Evolutionary conservation across 2,329 filamentous ascomycete species (phyloP).

Genomic region (Xylariales sp.): DNA sequence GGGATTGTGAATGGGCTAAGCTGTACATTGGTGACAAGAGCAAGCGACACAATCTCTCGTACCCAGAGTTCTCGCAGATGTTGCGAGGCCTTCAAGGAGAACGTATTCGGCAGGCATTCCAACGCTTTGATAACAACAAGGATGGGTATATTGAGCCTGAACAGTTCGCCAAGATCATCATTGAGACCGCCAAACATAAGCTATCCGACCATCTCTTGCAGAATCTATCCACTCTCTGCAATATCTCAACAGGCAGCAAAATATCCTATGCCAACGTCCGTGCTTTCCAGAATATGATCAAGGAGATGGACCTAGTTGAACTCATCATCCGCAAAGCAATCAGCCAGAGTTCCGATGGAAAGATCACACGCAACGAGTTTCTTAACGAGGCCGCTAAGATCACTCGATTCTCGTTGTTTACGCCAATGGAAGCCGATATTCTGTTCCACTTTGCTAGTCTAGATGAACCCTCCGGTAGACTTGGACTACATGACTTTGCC

Average conservation of each 20-base stretch:
- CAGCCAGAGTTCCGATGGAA: constrained; percentile 84
- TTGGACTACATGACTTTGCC: constrained; percentile 86
- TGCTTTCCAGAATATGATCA: constrained; percentile 97
- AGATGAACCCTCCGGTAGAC: constrained; percentile 86
- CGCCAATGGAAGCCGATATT: constrained; percentile 98
- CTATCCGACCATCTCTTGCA: constrained; percentile 94
- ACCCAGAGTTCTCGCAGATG: constrained; percentile 98
- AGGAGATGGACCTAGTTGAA: constrained; percentile 97
- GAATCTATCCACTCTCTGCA: constrained; percentile 92
- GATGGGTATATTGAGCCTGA: constrained; percentile 96
- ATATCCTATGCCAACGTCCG: constrained; percentile 98
- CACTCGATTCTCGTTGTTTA: constrained; percentile 95
- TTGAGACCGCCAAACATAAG: constrained; percentile 93
- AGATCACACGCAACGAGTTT: constrained; percentile 94
- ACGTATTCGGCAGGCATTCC: constrained; percentile 94
- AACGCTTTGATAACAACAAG: constrained; percentile 87
- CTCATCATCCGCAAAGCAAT: constrained; percentile 90
- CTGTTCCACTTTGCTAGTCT: constrained; percentile 98
- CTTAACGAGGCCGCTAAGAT: constrained; percentile 91
- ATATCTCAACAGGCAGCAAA: constrained; percentile 90
- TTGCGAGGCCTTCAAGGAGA: constrained; percentile 95
- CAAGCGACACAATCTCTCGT: constrained; percentile 90
- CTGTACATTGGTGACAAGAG: constrained; percentile 92
- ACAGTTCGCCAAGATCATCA: constrained; percentile 96
- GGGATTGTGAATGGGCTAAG: constrained; percentile 96